Evolutionary conservation across 768 basidiomycete genomes (phyloP).

Genomic region (Rhizopogon rudus): DNA sequence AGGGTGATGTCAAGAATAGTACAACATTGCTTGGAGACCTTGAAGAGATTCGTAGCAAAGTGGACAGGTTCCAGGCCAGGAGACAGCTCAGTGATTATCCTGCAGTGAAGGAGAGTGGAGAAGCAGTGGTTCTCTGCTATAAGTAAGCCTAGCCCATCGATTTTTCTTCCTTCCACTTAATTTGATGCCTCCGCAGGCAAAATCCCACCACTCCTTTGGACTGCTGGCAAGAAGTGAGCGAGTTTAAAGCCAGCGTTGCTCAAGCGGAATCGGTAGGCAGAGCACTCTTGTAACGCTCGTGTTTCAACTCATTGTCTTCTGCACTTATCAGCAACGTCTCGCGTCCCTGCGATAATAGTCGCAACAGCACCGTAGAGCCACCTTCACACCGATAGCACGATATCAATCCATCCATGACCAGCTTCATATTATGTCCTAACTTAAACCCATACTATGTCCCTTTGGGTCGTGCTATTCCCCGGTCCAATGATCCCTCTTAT

Average conservation of each 20-base stretch:
- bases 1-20: constrained; percentile 50
- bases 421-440: neutral
- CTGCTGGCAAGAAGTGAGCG: constrained; percentile 68
- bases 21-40: constrained; percentile 66
- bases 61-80: constrained; percentile 63
- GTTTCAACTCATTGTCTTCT: neutral
- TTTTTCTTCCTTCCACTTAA: constrained; percentile 1
- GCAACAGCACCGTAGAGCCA: neutral
- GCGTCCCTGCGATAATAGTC: constrained; percentile 44
- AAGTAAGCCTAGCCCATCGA: constrained; percentile 37
- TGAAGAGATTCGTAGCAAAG: constrained; percentile 66
- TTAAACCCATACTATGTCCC: neutral
- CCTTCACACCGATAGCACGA: neutral
- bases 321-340: constrained; percentile 49
- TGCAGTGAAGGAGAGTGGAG: constrained; percentile 49
- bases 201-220: constrained; percentile 55
- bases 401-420: neutral
- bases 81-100: constrained; percentile 51
- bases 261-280: constrained; percentile 60
- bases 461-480: neutral
- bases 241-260: constrained; percentile 66
- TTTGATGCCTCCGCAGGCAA: constrained; percentile 15
- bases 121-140: constrained; percentile 72
- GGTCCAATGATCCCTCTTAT: neutral
- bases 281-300: neutral